These are phyloP conservation scores for Globisporangium paddicum DNA, from an alignment of 352 stramenopile species.

Conservation along the genomic window DNA sequence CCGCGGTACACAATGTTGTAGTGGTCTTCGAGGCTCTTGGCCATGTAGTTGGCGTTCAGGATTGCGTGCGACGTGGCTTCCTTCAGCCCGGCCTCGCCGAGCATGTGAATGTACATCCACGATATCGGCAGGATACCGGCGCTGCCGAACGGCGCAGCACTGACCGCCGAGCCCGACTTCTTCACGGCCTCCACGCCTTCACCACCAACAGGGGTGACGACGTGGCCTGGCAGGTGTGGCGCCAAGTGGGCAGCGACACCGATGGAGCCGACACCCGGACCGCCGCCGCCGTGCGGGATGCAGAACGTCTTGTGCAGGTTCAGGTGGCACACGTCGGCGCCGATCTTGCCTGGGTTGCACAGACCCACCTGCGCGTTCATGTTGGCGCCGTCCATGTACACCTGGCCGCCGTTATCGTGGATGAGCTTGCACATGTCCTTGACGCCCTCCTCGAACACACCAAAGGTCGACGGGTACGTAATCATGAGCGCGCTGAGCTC, in stretches of 20 bases:
- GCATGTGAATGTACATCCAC: slow-evolving; percentile 99
- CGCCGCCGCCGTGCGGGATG: slow-evolving; percentile 98
- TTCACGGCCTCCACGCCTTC: slow-evolving; percentile 69
- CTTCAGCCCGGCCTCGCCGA: slow-evolving; percentile 94
- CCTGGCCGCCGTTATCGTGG: slow-evolving; percentile 95
- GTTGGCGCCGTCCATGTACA: slow-evolving; percentile 99
- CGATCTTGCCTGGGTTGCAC: slow-evolving; percentile 95
- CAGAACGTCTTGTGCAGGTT: slow-evolving; percentile 99
- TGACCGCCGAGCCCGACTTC: slow-evolving; percentile 86
- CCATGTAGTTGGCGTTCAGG: slow-evolving; percentile 99
- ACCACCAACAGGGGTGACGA: slow-evolving; percentile 74
- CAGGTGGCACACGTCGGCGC: slow-evolving; percentile 98
- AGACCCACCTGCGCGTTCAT: slow-evolving; percentile 99
- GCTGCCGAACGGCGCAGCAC: slow-evolving; percentile 95
- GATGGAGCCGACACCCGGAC: slow-evolving; percentile 91
- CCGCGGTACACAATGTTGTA: slow-evolving; percentile 97
- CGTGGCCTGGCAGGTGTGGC: slow-evolving; percentile 95
- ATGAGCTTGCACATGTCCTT: slow-evolving; percentile 96
- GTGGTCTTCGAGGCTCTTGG: slow-evolving; percentile 89
- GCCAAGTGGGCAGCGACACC: slow-evolving; percentile 94
- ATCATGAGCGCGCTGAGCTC: slow-evolving; percentile 99
- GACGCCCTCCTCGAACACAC: slow-evolving; percentile 98
- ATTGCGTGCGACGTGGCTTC: slow-evolving; percentile 94
- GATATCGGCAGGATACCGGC: slow-evolving; percentile 98
- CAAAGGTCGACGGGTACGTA: slow-evolving; percentile 99